Base-by-base conservation (phyloP, 495 filamentous ascomycete species). In the Hyaloscypha bicolor region DNA sequence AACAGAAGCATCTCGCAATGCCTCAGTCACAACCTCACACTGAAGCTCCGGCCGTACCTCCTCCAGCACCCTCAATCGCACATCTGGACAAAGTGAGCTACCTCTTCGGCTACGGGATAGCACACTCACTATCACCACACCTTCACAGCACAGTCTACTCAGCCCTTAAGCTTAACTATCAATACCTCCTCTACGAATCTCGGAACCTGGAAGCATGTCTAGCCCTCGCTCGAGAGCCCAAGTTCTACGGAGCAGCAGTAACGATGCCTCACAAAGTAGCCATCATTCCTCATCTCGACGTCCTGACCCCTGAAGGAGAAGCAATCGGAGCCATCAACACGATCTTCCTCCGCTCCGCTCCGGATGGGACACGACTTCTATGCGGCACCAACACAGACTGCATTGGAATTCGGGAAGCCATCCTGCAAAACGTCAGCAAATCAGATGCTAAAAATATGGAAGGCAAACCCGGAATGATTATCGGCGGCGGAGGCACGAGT, bases 361-460 rank as follows among this genome's bases (percentile, higher is more conserved):
- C 66, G 2, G 74, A 74, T 37, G 80, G 81, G 48, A 74, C 77
- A 2, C 77, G 77, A 39, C 68, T 79, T 35, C 85, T 85, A 69
- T 81, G 87, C 69, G 90, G 90, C 30, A 90, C 90, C 51, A 92
- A 93, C 80, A 92, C 90, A 25, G 90, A 93, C 76, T 89, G 87
- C 62, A 85, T 90, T 67, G 90, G 90, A 21, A 86, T 92, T 65
- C 85, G 88, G 31, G 87, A 91, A 69, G 85, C 88, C 4, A 87
- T 92, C 69, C 75, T 83, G 45, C 83, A 88, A 71, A 91, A 91
- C 74, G 75, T 86, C 9, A 69, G 73, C 6, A 70, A 79, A 22
- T 77, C 80, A 0, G 32, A 66, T 6, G 52, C 51, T 1, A 57
- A 57, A 9, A 33, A 29, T 29, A 68, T 64, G 22, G 37, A 59